Conservation (phyloP, 495 filamentous ascomycete species). For the Penicillium silybi region DNA sequence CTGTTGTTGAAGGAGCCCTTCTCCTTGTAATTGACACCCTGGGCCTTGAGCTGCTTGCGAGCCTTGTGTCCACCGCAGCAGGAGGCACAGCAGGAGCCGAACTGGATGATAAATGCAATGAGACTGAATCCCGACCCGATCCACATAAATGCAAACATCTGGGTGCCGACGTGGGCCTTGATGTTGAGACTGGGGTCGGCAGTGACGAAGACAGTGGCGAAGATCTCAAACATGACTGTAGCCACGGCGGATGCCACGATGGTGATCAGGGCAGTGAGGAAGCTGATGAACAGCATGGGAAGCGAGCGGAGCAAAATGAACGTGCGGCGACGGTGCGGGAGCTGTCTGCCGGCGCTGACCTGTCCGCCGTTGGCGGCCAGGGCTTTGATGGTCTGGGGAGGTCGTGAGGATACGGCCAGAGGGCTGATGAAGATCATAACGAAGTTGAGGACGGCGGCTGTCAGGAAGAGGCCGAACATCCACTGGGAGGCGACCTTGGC, state of each 20-base stretch:
- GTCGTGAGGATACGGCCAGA: conserved; percentile 51
- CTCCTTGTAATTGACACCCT: conserved; percentile 20
- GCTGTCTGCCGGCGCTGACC: conserved; percentile 8
- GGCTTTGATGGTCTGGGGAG: conserved; percentile 36
- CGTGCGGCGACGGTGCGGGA: conserved; percentile 42
- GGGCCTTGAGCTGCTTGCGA: conserved; percentile 34
- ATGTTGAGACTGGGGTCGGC: conserved; percentile 69
- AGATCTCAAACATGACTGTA: conserved; percentile 76
- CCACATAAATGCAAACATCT: conserved; percentile 93
- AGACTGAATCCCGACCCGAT: conserved; percentile 63
- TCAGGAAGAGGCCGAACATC: conserved; percentile 89
- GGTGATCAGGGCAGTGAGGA: conserved; percentile 60
- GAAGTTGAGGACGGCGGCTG: conserved; percentile 61
- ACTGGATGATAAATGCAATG: conserved; percentile 65
- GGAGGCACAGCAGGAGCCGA: conserved; percentile 62
- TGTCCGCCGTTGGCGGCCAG: conserved; percentile 16
- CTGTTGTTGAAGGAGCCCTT: conserved; percentile 3
- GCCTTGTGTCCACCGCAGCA: conserved; percentile 44
- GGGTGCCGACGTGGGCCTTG: conserved; percentile 58
- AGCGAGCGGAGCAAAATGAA: conserved; percentile 46
- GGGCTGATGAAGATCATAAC: conserved; percentile 64
- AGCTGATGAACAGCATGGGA: conserved; percentile 55
- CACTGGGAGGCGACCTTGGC: conserved; percentile 74
- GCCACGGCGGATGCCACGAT: conserved; percentile 68
- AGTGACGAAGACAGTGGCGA: conserved; percentile 64